These are phyloP conservation scores for Dujonia santamariae DNA, from an alignment of 1,139 yeast species.

Conservation along the genomic window DNA sequence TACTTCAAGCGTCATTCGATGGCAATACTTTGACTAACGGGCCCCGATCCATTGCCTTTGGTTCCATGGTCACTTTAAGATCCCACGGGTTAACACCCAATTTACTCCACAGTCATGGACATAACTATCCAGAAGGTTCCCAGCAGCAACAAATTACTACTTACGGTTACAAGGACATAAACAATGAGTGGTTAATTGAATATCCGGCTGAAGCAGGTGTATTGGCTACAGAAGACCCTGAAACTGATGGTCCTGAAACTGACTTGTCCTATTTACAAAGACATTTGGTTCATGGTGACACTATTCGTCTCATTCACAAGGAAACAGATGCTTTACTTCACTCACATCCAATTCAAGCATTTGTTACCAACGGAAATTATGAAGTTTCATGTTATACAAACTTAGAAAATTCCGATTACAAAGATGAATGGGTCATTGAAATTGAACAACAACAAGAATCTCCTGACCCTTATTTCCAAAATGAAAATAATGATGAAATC, in stretches of 20 bases:
- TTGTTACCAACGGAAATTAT: constrained; percentile 47
- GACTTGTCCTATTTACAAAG: background rate
- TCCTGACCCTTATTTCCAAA: constrained; percentile 45
- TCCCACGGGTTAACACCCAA: constrained; percentile 75
- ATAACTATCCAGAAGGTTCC: constrained; percentile 69
- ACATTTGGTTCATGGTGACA: constrained; percentile 41
- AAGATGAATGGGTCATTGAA: constrained; percentile 75
- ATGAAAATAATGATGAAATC: constrained; percentile 34
- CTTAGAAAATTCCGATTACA: constrained; percentile 50
- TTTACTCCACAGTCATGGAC: constrained; percentile 67
- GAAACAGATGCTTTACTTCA: constrained; percentile 55
- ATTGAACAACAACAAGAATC: constrained; percentile 56
- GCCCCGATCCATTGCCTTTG: constrained; percentile 61
- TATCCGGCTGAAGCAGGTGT: constrained; percentile 31
- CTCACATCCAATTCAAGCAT: constrained; percentile 58
- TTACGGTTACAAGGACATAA: constrained; percentile 68
- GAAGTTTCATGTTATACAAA: constrained; percentile 74
- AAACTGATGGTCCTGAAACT: constrained; percentile 23
- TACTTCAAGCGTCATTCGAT: constrained; percentile 64
- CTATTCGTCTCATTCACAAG: constrained; percentile 54
- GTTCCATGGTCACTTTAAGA: constrained; percentile 62
- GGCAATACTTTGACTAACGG: constrained; percentile 51
- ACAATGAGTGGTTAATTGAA: constrained; percentile 61
- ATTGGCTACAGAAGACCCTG: constrained; percentile 30
- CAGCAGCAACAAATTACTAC: constrained; percentile 75